Evolutionary conservation across 257 asterid genomes (phyloP).

Genomic region (Solanum rostratum): DNA sequence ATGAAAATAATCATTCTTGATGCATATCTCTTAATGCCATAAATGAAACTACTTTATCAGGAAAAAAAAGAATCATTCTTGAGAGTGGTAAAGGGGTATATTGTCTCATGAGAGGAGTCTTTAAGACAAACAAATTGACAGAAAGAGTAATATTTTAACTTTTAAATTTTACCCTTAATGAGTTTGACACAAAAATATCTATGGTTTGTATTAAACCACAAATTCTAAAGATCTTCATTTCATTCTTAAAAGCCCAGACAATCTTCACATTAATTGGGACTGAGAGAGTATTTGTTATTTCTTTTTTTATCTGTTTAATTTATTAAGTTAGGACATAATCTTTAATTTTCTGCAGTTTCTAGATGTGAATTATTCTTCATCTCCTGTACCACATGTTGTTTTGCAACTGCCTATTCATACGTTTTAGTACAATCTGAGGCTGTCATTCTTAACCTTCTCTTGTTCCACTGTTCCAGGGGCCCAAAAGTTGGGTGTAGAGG

Average conservation of each 20-base stretch:
- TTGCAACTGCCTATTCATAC: not conserved
- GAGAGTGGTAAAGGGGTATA: not conserved
- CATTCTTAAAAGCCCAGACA: too few species aligned
- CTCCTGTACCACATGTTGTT: not conserved
- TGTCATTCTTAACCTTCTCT: slow-evolving; percentile 1
- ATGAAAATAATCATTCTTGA: not conserved
- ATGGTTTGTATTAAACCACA: too few species aligned
- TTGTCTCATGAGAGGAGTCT: too few species aligned
- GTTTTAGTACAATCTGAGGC: not conserved
- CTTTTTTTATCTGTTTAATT: not conserved
- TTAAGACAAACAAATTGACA: too few species aligned
- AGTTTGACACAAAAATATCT: too few species aligned
- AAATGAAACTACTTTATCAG: not conserved
- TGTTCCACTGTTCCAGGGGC: slow-evolving; percentile 47
- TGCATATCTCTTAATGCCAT: not conserved
- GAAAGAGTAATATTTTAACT: too few species aligned
- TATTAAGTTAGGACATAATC: not conserved
- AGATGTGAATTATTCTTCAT: not conserved
- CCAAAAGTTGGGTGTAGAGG: slow-evolving; percentile 77
- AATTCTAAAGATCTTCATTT: too few species aligned
- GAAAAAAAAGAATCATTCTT: not conserved
- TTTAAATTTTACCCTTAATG: too few species aligned
- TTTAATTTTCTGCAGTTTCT: not conserved
- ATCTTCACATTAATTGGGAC: too few species aligned
- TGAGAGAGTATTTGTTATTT: not conserved